Evolutionary conservation across 2,329 filamentous ascomycete genomes (phyloP).

Genomic region (Trichoderma pleuroti): DNA sequence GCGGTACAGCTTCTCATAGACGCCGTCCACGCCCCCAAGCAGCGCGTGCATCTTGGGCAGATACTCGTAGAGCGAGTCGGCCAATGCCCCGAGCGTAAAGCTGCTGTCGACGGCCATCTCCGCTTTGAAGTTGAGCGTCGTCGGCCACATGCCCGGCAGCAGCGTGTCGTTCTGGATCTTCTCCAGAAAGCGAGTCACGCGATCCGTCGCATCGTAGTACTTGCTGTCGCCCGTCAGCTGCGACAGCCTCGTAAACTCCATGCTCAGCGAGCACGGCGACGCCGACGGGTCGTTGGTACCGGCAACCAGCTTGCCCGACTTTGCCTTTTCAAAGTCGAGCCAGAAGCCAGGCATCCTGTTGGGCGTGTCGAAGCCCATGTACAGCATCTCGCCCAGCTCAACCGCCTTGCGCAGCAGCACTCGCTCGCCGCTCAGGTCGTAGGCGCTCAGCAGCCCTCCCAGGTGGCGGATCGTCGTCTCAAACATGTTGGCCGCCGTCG

Average conservation of each 20-base stretch:
- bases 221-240: conserved; percentile 69
- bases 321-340: conserved; percentile 43
- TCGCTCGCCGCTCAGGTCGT: conserved; percentile 46
- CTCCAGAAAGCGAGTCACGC: conserved; percentile 68
- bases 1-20: conserved; percentile 66
- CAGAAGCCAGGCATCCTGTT: conserved; percentile 49
- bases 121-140: conserved; percentile 54
- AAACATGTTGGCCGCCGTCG: conserved; percentile 46
- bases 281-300: conserved; percentile 50
- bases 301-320: conserved; percentile 44
- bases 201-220: conserved; percentile 73
- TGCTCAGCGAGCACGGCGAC: conserved; percentile 59
- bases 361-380: conserved; percentile 52
- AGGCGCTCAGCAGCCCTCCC: conserved; percentile 49
- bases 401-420: conserved; percentile 47
- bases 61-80: conserved; percentile 60
- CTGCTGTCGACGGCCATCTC: conserved; percentile 48
- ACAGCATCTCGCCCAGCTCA: conserved; percentile 54
- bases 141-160: conserved; percentile 77
- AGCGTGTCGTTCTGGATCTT: conserved; percentile 63
- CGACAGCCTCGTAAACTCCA: conserved; percentile 72
- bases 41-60: conserved; percentile 62
- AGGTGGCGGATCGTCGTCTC: conserved; percentile 56
- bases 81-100: conserved; percentile 52
- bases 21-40: conserved; percentile 57